Percentiles rank a stretch among this genome's conserved stretches.
These are phyloP conservation scores for Graphilbum ipis-grandicollis DNA, from an alignment of 2,329 filamentous ascomycete genomes.

Conservation along the genomic window DNA sequence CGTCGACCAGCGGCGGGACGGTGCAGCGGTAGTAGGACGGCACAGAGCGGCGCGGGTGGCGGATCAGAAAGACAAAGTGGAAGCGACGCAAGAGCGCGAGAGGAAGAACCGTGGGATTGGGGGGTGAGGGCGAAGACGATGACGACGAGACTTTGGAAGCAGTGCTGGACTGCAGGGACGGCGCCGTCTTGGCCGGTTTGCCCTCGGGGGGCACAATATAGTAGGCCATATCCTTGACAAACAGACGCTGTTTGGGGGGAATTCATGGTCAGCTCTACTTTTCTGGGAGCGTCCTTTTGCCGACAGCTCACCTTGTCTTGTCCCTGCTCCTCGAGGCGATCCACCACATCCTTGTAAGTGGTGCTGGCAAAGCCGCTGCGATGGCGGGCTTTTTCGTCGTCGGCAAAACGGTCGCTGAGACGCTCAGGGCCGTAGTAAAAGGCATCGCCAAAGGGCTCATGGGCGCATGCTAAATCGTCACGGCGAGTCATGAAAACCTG, in stretches of 20 bases:
- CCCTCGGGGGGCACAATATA: constrained; percentile 68
- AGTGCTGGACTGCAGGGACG: constrained; percentile 45
- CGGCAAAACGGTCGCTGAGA: constrained; percentile 59
- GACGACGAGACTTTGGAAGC: no score
- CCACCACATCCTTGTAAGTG: constrained; percentile 63
- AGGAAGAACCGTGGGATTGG: constrained; percentile 77
- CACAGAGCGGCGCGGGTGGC: constrained; percentile 79
- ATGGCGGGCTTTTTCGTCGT: constrained; percentile 38
- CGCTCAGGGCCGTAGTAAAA: constrained; percentile 93
- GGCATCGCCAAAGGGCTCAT: constrained; percentile 93
- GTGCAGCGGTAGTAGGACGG: constrained; percentile 93
- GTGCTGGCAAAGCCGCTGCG: constrained; percentile 50
- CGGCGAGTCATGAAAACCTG: constrained; percentile 93
- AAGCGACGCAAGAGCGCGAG: constrained; percentile 56
- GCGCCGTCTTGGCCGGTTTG: constrained; percentile 52
- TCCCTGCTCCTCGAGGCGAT: constrained; percentile 38
- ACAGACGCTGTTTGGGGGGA: constrained; percentile 47
- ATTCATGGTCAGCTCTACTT: not conserved
- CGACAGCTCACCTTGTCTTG: not conserved
- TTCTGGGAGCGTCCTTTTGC: not conserved
- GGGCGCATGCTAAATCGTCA: constrained; percentile 65
- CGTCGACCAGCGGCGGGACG: constrained; percentile 62
- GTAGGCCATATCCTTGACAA: constrained; percentile 96
- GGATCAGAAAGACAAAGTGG: constrained; percentile 93
- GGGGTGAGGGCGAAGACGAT: no score